These are phyloP conservation scores for Murraya koenigii DNA, from an alignment of 345 rosid species.

Conservation along the genomic window DNA sequence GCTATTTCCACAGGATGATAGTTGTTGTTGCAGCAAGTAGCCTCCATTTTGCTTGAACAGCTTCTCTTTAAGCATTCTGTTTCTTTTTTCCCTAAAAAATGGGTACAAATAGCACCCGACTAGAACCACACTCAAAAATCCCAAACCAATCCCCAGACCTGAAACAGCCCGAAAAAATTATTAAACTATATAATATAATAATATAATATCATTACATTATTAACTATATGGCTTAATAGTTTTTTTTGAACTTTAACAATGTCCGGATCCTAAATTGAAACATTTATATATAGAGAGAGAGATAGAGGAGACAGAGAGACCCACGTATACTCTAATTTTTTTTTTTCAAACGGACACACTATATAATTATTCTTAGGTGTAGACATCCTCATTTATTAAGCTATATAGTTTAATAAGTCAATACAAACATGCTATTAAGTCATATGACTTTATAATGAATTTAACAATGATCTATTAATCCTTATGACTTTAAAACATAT, in stretches of 20 bases:
- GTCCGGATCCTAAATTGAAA: too few relatives aligned
- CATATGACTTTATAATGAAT: neutral
- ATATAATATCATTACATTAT: neutral
- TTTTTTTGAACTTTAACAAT: neutral
- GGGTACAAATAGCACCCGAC: slow-evolving; percentile 7
- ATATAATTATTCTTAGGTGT: too few relatives aligned
- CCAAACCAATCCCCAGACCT: slow-evolving; percentile 25
- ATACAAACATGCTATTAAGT: neutral
- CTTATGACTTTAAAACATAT: too few relatives aligned
- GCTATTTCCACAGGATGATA: slow-evolving; percentile 6
- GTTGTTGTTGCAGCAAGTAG: slow-evolving; percentile 16
- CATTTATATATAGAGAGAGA: too few relatives aligned
- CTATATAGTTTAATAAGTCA: too few relatives aligned
- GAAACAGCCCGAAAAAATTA: neutral
- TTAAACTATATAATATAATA: neutral
- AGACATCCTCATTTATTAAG: too few relatives aligned
- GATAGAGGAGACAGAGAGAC: too few relatives aligned
- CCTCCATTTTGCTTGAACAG: slow-evolving; percentile 27
- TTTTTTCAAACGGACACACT: too few relatives aligned
- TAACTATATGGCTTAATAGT: neutral
- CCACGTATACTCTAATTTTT: too few relatives aligned
- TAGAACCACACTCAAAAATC: slow-evolving; percentile 8
- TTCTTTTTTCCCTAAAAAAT: slow-evolving; percentile 6
- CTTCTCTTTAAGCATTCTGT: slow-evolving; percentile 7
- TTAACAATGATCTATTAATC: neutral